Evolutionary conservation across 2,329 filamentous ascomycete genomes (phyloP).

Genomic region (Penicillium corylophilum): DNA sequence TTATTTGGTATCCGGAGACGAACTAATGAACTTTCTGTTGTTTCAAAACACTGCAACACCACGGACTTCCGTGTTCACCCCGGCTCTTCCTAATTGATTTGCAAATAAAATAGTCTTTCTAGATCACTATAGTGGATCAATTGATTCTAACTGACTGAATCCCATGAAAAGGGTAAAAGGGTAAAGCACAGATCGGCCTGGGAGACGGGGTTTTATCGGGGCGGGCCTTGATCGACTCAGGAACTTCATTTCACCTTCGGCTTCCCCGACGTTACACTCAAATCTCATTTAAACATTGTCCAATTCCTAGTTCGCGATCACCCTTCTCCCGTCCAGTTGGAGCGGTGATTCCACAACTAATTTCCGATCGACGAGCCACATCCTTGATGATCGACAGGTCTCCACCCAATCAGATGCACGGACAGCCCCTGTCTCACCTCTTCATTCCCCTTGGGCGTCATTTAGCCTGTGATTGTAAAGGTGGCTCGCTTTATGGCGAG

Average conservation of each 20-base stretch:
- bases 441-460: background rate
- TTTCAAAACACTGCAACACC: background rate
- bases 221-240: background rate
- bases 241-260: background rate
- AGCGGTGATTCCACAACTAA: background rate
- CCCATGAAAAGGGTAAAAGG: too few relatives aligned
- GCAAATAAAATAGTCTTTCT: background rate
- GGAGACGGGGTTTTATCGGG: background rate
- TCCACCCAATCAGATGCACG: background rate
- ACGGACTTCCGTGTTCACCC: background rate
- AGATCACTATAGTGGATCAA: background rate
- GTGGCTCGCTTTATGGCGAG: background rate
- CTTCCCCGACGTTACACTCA: background rate
- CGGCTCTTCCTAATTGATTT: background rate
- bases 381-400: background rate
- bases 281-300: background rate
- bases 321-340: background rate
- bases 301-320: background rate
- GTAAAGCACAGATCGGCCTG: background rate
- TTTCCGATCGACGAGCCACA: constrained; percentile 1
- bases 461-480: background rate
- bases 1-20: background rate
- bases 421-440: background rate
- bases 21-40: background rate
- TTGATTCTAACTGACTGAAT: too few relatives aligned